Percentiles rank a stretch among this genome's conserved stretches.
Evolutionary conservation across 768 basidiomycete genomes (phyloP).

Genomic region (Amylocystis lapponica): DNA sequence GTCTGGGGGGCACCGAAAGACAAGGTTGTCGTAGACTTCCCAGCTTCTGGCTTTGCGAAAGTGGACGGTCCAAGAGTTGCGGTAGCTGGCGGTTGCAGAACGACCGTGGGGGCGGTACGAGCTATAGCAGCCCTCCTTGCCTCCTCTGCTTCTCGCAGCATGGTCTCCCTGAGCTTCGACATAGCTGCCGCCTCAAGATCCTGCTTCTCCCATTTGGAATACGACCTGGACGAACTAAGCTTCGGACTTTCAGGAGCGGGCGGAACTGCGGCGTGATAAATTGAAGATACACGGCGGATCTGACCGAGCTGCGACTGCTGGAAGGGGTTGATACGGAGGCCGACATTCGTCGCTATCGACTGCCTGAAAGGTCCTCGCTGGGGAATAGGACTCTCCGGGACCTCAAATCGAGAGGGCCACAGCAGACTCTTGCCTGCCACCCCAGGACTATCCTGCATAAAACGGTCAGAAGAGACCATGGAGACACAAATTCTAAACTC

Average conservation of each 20-base stretch:
- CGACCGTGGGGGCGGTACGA: not conserved
- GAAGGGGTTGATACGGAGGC: constrained; percentile 48
- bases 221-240: constrained; percentile 36
- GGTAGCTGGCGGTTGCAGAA: not conserved
- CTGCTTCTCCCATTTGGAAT: constrained; percentile 84
- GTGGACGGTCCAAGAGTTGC: not conserved
- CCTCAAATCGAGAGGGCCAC: constrained; percentile 54
- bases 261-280: constrained; percentile 19
- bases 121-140: constrained; percentile 2
- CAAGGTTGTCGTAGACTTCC: constrained; percentile 1
- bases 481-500: constrained; percentile 4
- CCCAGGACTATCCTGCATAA: constrained; percentile 27
- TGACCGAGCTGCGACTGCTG: constrained; percentile 31
- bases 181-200: constrained; percentile 78
- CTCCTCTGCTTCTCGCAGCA: constrained; percentile 28
- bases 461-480: not conserved
- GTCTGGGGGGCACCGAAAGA: not conserved
- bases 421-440: constrained; percentile 61
- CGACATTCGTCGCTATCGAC: constrained; percentile 39
- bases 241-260: constrained; percentile 42
- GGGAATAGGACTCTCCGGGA: constrained; percentile 23
- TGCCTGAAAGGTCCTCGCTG: constrained; percentile 38
- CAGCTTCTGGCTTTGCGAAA: constrained; percentile 2
- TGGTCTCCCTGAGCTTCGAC: constrained; percentile 57
- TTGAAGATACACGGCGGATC: constrained; percentile 40